Base-by-base conservation (phyloP, 352 stramenopile species). In the Phytophthora capsici region DNA sequence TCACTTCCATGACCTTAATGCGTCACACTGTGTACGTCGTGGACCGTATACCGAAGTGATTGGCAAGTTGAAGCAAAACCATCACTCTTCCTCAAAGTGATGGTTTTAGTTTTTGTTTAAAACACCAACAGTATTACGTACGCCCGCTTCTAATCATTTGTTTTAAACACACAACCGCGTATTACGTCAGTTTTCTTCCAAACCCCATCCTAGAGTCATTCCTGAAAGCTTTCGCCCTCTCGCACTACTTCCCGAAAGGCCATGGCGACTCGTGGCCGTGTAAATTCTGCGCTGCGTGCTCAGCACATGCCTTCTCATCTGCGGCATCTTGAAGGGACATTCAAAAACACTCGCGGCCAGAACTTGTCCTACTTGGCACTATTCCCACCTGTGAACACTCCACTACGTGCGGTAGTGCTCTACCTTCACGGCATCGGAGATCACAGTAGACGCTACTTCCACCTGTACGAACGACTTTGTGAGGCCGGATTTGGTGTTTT, bases 361-460 rank as follows among this genome's bases (percentile, higher is more conserved):
- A 56, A 65, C 19, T 73, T 88, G 50, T 74, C 60, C 16, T 84
- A 86, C 52, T 34, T 75, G 37, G 62, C 73, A 7, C 55, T 88
- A 5, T 85, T 85, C 51, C 74, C 74, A 12, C 20, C 57, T 1
- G 8, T 26, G 4, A 17, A 30, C 1, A 44, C 54, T 3, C 51
- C 62, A 34, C 22, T 85, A 34, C 78, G 77, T 26, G 77, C 65
- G 10, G 54, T 88, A 6, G 65, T 86, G n/a, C 20, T 84, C n/a
- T 86, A 77, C 40, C 59, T 88, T 30, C 78, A 88, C 47, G 78
- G 77, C 26, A 70, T 88, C 48, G 70, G 67, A 23, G 77, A 84
- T 57, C 77, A 88, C 60, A 67, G 56, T 10, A 62, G 65, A 28
- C 71, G 78, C 23, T 86, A 83, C 57, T 79, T 69, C 60, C 47